Evolutionary conservation across 2,329 filamentous ascomycete species (phyloP).

Genomic region (Colletotrichum euphorbiae): DNA sequence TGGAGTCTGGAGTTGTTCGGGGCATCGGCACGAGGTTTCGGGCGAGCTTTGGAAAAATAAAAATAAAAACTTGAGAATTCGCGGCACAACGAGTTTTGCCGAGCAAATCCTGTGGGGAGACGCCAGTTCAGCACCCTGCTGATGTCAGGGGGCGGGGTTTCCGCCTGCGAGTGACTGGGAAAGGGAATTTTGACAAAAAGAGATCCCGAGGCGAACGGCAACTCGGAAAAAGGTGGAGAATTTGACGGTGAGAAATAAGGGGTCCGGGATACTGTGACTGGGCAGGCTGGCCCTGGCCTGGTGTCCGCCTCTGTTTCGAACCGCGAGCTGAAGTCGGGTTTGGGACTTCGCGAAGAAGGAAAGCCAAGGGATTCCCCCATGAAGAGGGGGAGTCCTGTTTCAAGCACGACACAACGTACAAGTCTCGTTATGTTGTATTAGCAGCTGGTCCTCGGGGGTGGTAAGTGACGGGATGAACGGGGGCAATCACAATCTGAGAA

Average conservation of each 20-base stretch:
- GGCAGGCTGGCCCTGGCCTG: not conserved
- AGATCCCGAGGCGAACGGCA: not conserved
- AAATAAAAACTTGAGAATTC: slow-evolving; percentile 7
- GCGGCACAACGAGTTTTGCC: not conserved
- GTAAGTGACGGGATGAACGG: not conserved
- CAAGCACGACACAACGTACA: slow-evolving; percentile 7
- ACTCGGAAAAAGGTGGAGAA: not conserved
- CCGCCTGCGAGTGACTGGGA: not conserved
- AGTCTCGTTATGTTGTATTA: too few relatives aligned
- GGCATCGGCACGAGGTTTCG: slow-evolving; percentile 8
- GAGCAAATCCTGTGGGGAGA: slow-evolving; percentile 5
- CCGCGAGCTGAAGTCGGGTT: slow-evolving; percentile 18
- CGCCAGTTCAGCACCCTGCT: not conserved
- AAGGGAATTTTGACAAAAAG: not conserved
- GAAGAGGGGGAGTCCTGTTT: slow-evolving; percentile 26
- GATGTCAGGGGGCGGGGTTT: not conserved
- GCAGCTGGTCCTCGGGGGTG: slow-evolving; percentile 4
- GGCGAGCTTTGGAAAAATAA: not conserved
- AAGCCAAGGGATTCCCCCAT: slow-evolving; percentile 8
- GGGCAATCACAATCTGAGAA: slow-evolving; percentile 1
- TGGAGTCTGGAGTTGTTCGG: slow-evolving; percentile 32
- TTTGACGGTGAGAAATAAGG: slow-evolving; percentile 12
- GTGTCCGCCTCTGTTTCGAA: slow-evolving; percentile 25
- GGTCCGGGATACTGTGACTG: slow-evolving; percentile 1
- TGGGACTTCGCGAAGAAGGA: slow-evolving; percentile 1